Evolutionary conservation across 768 basidiomycete genomes (phyloP), one percentile per base, ranked within the genome.

Genomic region (Podaxis pistillaris): DNA sequence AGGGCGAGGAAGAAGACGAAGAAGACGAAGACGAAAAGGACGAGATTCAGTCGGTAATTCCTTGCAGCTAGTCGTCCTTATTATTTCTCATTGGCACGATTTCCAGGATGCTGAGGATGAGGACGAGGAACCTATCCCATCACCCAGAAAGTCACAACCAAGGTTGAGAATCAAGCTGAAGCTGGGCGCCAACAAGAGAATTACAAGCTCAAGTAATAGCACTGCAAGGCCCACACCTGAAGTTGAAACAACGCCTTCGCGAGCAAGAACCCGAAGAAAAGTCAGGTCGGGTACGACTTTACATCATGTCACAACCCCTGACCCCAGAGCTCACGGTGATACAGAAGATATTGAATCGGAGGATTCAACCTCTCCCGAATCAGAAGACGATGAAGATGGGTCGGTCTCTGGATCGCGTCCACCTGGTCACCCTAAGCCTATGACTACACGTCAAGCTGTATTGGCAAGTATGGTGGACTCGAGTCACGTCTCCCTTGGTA

Each of bases 371-470:
- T 70, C 71, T 19, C 66, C 71, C 7, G 77, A 73, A 11, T 74
- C 74, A 0, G 73, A 71, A 47, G 74, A 69, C 3, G 72, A 68
- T 8, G 66, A 68, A 46, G 73, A 66, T 9, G 69, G 68, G 15
- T 65, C 67, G 5, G 69, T 68, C 9, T 73, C 71, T 11, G 71
- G 71, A n/a, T 72, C 72, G 2, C 72, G 37, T 70, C 72, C 30
- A 68, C 67, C 7, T 65, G 64, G 50, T 54, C 70, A 17, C 33
- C 63, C 63, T 0, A 72, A 75, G 47, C 81, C 78, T 5, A 80
- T 83, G 78, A 86, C 79, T 30, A 83, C 82, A 0, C 78, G 90
- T 26, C 89, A 91, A 66, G 90, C 90, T 1, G 89, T 88, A 15
- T 75, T 90, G 8, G 86, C 86, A 1, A 87, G 86, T 60, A 86